These are phyloP conservation scores for Thalassiosira sp. DNA, from an alignment of 352 stramenopile genomes.

Conservation along the genomic window DNA sequence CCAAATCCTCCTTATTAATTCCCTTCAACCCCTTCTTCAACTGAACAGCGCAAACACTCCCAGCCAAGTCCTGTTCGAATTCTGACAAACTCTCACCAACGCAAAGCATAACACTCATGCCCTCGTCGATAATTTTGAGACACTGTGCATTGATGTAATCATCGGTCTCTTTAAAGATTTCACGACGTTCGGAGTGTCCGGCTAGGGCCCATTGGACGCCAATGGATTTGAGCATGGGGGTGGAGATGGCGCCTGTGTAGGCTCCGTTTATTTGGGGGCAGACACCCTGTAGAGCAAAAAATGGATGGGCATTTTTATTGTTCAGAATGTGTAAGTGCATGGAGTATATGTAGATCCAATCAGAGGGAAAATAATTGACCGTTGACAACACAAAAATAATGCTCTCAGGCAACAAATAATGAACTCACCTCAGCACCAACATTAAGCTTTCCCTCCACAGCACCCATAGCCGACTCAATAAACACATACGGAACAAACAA, in stretches of 20 bases:
- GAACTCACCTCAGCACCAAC: slow-evolving; percentile 71
- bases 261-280: slow-evolving; percentile 86
- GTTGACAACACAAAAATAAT: too few species aligned
- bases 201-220: slow-evolving; percentile 80
- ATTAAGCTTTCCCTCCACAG: slow-evolving; percentile 81
- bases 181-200: slow-evolving; percentile 84
- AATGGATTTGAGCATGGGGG: slow-evolving; percentile 88
- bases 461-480: slow-evolving; percentile 84
- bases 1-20: slow-evolving; percentile 84
- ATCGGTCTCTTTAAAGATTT: slow-evolving; percentile 87
- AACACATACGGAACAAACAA: slow-evolving; percentile 87
- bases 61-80: slow-evolving; percentile 86
- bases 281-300: slow-evolving; percentile 43
- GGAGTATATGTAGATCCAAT: background rate
- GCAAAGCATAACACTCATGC: slow-evolving; percentile 95
- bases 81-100: slow-evolving; percentile 93
- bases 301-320: background rate
- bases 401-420: background rate
- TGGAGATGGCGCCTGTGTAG: slow-evolving; percentile 91
- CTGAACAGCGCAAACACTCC: slow-evolving; percentile 94
- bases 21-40: slow-evolving; percentile 93
- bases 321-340: background rate
- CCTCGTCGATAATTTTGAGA: slow-evolving; percentile 82
- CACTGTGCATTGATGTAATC: slow-evolving; percentile 93
- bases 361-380: too few species aligned